phyloP scores from a whole-genome alignment of 2,329 filamentous ascomycete genomes.

The Talaromyces marneffei region DNA sequence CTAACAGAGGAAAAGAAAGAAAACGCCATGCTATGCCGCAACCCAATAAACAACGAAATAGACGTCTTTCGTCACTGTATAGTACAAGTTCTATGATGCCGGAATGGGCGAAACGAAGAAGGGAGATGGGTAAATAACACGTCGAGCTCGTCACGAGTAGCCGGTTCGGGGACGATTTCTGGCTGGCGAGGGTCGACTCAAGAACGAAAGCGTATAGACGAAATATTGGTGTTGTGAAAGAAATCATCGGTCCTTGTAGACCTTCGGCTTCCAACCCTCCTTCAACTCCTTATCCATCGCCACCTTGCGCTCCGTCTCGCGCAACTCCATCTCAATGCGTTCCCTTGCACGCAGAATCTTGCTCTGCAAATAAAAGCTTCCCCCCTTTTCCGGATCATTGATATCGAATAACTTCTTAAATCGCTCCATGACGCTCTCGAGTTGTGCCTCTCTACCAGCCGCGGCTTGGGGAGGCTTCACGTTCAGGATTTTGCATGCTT shows the following conservation, averaged over 20 bases:
- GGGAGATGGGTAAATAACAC: constrained; percentile 10
- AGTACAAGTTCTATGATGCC: constrained; percentile 15
- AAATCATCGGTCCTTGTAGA: constrained; percentile 74
- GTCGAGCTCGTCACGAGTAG: not conserved
- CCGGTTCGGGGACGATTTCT: not conserved
- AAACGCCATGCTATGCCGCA: constrained; percentile 40
- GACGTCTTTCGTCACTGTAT: constrained; percentile 11
- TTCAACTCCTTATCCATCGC: constrained; percentile 71
- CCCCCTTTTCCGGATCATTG: constrained; percentile 92
- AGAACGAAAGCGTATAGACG: not conserved
- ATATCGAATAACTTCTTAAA: constrained; percentile 94
- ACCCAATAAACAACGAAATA: constrained; percentile 16
- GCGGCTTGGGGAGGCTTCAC: constrained; percentile 77
- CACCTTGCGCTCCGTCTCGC: constrained; percentile 63
- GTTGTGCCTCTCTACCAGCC: constrained; percentile 56
- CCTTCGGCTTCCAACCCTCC: constrained; percentile 88
- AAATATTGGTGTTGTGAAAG: not conserved
- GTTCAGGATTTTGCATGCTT: constrained; percentile 96
- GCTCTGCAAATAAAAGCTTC: constrained; percentile 97
- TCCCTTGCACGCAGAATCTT: constrained; percentile 90
- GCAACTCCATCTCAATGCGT: constrained; percentile 80
- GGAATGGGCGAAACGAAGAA: constrained; percentile 9
- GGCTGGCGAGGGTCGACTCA: not conserved
- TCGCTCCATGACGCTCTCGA: constrained; percentile 72
- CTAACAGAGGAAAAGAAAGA: constrained; percentile 17